Evolutionary conservation across 306 rosid species (phyloP), one percentile per base, ranked within the genome.

Genomic region (Cajanus cajan): DNA sequence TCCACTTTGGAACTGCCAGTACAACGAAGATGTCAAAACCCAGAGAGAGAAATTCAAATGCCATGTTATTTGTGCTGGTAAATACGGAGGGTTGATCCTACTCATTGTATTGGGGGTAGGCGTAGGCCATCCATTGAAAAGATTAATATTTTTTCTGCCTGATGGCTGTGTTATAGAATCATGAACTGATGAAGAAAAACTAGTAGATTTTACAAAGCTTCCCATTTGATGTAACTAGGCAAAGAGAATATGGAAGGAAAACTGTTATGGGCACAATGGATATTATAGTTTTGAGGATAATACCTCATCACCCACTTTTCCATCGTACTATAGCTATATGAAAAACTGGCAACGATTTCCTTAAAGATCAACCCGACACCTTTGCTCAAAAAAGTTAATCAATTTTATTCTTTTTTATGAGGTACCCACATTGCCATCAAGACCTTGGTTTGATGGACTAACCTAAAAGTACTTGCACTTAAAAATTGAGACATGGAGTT

Each of bases 1-100:
- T 28, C 68, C 81, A 55, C 80, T 58, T 34, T 28, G 51, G 76
- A 79, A 76, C 58, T 40, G 77, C 76, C 24, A 68, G 16, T 63
- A 70, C 77, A 63, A n/a, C 11, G 24, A 79, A 18, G 55, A 6
- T 52, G 40, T 57, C 31, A 2, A 73, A 36, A 24, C 33, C 74
- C 40, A 18, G 5, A 7, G 12, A 21, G 61, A 39, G 74, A 51
- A 55, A 36, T 25, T 78, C 80, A 66, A 65, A 44, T 72, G 33
- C 18, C n/a, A 10, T 15, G 31, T 54, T 47, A 70, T 25, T 43
- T 63, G 25, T 69, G 52, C 63, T 65, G 68, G 41, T 50, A n/a
- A 71, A 81, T 55, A 70, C 66, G 51, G 18, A 31, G 50, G 40
- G 51, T 65, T 67, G 44, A 62, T 72, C 71, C 74, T 73, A 41